Base-by-base conservation (phyloP, 257 asterid species). In the Rubia yunnanensis region DNA sequence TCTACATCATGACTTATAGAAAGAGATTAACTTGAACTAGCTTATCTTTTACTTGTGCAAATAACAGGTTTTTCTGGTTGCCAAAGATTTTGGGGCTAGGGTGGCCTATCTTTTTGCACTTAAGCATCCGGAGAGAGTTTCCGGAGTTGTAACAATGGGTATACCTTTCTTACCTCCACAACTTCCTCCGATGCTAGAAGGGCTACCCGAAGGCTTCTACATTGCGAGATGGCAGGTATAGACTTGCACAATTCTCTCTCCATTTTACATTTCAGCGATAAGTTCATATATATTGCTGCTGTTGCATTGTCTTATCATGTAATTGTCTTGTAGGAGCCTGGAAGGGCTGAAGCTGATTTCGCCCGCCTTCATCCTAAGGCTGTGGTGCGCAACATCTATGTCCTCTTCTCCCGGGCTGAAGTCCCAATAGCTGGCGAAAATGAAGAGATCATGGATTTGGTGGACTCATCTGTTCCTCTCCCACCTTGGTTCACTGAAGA, bases 261-360 rank as follows among this genome's bases (percentile, higher is more conserved):
- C 48, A 11, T 39, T 38, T 38, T 1, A 10, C 48, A 39, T 38
- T 9, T 38, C 15, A 9, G 17, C 5, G 3, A 10, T 0, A 39
- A 11, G 48, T 39, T 39, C 48, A 39, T 39, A 32, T 32, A 32
- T 32, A 32, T 2, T 5, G 44, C 10, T 7, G 44, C 15, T 36
- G 13, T 38, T 38, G 46, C 11, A 38, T 38, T 4, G 11, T 38
- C 46, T 15, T 38, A 0, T 14, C 46, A 38, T 38, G 2, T 38
- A 38, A 3, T 38, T 39, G 18, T 39, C 48, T 18, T 44, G 53
- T 18, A 35, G 86, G 85, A 84, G 44, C 83, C 82, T 23, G 87
- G 87, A 74, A 72, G 82, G 61, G 82, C 86, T 30, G 89, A 84
- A 74, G 76, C 80, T 41, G 87, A 84, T 70, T 84, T 84, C 60